These are phyloP conservation scores for Thermothelomyces thermophilus DNA, from an alignment of 2,329 filamentous ascomycete species.

Conservation along the genomic window DNA sequence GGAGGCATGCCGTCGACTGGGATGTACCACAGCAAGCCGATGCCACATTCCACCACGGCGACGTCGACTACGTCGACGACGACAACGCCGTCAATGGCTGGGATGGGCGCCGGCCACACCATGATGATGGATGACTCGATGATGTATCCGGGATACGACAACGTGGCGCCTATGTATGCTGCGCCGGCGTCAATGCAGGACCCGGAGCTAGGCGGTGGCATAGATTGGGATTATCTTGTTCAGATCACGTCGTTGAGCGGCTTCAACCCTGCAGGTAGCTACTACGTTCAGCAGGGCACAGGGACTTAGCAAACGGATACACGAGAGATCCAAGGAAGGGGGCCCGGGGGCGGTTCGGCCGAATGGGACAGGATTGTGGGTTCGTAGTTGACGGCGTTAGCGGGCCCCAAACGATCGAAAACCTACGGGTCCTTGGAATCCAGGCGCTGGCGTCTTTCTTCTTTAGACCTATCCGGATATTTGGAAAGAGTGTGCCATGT, in stretches of 20 bases:
- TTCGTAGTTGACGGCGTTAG: too few species aligned
- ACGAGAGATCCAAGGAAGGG: too few species aligned
- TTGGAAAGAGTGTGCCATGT: too few species aligned
- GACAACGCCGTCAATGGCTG: slow-evolving; percentile 8
- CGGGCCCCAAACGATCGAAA: too few species aligned
- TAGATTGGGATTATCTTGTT: slow-evolving; percentile 46
- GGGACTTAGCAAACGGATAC: not conserved
- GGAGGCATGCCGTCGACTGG: not conserved
- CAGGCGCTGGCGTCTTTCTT: too few species aligned
- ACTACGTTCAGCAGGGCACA: slow-evolving; percentile 11
- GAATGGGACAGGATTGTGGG: too few species aligned
- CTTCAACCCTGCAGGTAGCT: slow-evolving; percentile 18
- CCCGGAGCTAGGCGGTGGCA: slow-evolving; percentile 31
- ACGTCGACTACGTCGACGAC: not conserved
- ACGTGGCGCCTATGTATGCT: slow-evolving; percentile 27
- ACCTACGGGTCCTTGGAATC: too few species aligned
- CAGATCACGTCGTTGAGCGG: slow-evolving; percentile 31
- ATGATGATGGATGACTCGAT: slow-evolving; percentile 24
- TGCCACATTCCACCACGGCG: not conserved
- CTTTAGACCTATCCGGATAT: too few species aligned
- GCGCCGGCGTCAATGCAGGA: slow-evolving; percentile 18
- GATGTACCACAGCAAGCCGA: slow-evolving; percentile 14
- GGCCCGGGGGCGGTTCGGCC: too few species aligned
- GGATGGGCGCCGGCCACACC: slow-evolving; percentile 1
- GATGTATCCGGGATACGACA: slow-evolving; percentile 26